phyloP scores from a whole-genome alignment of 148 eudicot genomes.

The Silene uniflora region DNA sequence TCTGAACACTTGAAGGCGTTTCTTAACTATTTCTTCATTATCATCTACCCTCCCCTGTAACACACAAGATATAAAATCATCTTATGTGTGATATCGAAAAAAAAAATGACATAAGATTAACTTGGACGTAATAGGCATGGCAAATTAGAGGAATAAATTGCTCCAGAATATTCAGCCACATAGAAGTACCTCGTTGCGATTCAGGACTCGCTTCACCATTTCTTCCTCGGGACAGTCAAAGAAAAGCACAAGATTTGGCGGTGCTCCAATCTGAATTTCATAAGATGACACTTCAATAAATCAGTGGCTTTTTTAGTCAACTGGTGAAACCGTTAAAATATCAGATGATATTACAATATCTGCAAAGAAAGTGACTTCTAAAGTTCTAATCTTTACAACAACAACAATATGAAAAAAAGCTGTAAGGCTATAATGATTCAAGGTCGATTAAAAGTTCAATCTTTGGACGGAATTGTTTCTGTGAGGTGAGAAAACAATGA shows the following conservation, averaged over 20 bases:
- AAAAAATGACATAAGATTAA: neutral
- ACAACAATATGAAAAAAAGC: neutral
- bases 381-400: neutral
- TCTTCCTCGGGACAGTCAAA: constrained; percentile 88
- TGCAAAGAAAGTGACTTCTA: neutral
- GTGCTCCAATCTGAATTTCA: constrained; percentile 60
- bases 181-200: constrained; percentile 68
- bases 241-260: constrained; percentile 85
- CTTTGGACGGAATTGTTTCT: neutral
- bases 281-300: constrained; percentile 6
- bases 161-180: neutral
- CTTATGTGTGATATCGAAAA: constrained; percentile 13
- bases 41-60: constrained; percentile 85
- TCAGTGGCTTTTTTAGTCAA: neutral
- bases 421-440: neutral
- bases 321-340: neutral
- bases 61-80: constrained; percentile 20
- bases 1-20: constrained; percentile 66
- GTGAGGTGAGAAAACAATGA: neutral
- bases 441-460: neutral
- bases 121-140: neutral
- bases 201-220: constrained; percentile 82
- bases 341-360: neutral
- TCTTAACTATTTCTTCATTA: constrained; percentile 72
- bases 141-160: neutral